phyloP scores from a whole-genome alignment of 2,329 filamentous ascomycete species.

The Aspergillus fischeri region DNA sequence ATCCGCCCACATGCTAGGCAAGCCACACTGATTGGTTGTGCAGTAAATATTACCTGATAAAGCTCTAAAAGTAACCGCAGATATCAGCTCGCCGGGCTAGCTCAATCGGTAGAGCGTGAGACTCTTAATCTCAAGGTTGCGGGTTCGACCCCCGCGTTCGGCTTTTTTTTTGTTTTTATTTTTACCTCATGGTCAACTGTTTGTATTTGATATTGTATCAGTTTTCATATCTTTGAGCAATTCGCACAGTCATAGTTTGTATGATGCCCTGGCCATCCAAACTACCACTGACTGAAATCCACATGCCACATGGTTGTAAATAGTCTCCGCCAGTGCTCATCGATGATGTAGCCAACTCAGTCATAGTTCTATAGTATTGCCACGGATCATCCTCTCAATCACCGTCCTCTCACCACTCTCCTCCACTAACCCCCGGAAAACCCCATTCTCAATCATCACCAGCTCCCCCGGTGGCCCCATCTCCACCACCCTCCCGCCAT shows the following conservation, averaged over 20 bases:
- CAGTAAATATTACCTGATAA: accelerated
- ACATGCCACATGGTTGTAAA: no score
- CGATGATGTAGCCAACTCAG: no score
- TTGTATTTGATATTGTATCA: neutral
- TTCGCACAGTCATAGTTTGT: no score
- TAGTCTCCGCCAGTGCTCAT: no score
- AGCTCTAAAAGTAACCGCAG: neutral
- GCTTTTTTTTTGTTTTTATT: slow-evolving; percentile 18
- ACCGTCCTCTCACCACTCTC: slow-evolving; percentile 26
- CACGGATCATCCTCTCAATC: slow-evolving; percentile 12
- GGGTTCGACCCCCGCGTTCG: slow-evolving; percentile 43
- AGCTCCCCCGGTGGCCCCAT: slow-evolving; percentile 62
- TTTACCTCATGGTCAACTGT: neutral
- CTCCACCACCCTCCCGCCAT: slow-evolving; percentile 64
- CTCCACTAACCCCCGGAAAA: slow-evolving; percentile 57
- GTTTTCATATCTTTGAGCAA: neutral
- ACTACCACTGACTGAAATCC: no score
- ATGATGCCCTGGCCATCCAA: no score
- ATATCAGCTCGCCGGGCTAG: slow-evolving; percentile 39
- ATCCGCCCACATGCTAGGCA: slow-evolving; percentile 8
- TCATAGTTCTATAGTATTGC: no score
- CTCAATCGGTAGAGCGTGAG: slow-evolving; percentile 51
- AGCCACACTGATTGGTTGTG: no score
- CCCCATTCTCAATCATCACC: slow-evolving; percentile 48
- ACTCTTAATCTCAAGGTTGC: slow-evolving; percentile 46